A percentile compares a stretch with the other conserved stretches of the same genome.
These are phyloP conservation scores for Microsporum ferrugineum DNA, from an alignment of 2,329 filamentous ascomycete genomes.

Conservation along the genomic window DNA sequence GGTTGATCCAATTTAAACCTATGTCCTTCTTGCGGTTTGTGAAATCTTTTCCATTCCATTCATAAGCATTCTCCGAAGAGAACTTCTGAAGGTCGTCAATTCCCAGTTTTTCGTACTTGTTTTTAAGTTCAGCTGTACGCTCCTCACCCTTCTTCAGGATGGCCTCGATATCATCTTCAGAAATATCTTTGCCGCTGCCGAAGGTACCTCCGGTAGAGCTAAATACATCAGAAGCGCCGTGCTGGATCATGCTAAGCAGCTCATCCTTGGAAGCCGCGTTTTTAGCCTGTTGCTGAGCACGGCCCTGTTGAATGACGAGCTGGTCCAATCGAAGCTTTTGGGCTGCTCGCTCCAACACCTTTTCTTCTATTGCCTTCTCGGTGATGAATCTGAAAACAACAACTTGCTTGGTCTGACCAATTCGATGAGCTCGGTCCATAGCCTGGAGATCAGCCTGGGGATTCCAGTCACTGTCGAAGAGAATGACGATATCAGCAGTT, in stretches of 20 bases:
- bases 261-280: constrained; percentile 92
- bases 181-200: constrained; percentile 51
- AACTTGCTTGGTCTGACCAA: constrained; percentile 96
- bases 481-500: constrained; percentile 83
- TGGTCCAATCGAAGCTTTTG: constrained; percentile 95
- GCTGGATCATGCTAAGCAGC: constrained; percentile 93
- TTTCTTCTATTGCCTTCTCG: constrained; percentile 96
- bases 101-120: constrained; percentile 91
- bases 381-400: constrained; percentile 94
- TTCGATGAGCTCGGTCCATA: constrained; percentile 97
- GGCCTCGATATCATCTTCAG: constrained; percentile 79
- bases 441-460: constrained; percentile 96
- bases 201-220: constrained; percentile 55
- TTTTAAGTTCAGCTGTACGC: constrained; percentile 78
- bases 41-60: constrained; percentile 98
- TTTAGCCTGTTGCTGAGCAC: constrained; percentile 80
- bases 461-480: constrained; percentile 98
- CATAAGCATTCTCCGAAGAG: constrained; percentile 91
- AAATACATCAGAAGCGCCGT: constrained; percentile 93
- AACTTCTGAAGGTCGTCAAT: constrained; percentile 97
- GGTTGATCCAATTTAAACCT: constrained; percentile 93
- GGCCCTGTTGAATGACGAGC: constrained; percentile 93
- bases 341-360: constrained; percentile 89
- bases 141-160: constrained; percentile 80
- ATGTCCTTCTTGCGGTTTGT: constrained; percentile 85